phyloP scores from a whole-genome alignment of 1,284 basidiomycete genomes.

The Ustilago vetiveriae region DNA sequence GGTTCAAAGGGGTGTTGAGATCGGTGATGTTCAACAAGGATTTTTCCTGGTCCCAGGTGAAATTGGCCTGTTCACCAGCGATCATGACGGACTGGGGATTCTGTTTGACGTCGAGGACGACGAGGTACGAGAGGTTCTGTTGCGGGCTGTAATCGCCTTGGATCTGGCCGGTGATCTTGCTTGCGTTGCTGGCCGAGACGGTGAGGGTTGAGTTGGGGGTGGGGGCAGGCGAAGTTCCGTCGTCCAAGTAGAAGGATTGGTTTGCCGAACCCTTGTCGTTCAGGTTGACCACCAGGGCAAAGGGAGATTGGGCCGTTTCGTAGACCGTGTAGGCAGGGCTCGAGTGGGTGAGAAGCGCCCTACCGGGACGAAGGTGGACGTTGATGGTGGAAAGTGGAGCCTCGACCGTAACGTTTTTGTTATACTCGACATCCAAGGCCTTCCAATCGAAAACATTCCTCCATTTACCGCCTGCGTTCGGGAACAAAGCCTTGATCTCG shows the following conservation, averaged over 20 bases:
- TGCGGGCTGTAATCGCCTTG: conserved; percentile 70
- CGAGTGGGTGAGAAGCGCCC: conserved; percentile 38
- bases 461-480: conserved; percentile 69
- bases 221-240: conserved; percentile 69
- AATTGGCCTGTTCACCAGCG: conserved; percentile 1
- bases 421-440: conserved; percentile 69
- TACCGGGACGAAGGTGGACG: conserved; percentile 49
- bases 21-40: conserved; percentile 47
- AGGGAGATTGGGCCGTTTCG: conserved; percentile 39
- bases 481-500: conserved; percentile 63
- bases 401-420: conserved; percentile 70
- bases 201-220: conserved; percentile 27
- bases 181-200: conserved; percentile 12
- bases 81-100: conserved; percentile 37
- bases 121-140: conserved; percentile 70
- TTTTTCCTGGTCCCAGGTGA: conserved; percentile 26
- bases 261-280: conserved; percentile 70
- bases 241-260: conserved; percentile 75
- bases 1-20: conserved; percentile 30
- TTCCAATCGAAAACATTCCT: conserved; percentile 80
- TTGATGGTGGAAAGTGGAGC: conserved; percentile 60
- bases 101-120: conserved; percentile 69
- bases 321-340: conserved; percentile 42
- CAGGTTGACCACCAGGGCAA: conserved; percentile 68
- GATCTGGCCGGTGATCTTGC: conserved; percentile 31